phyloP scores from a whole-genome alignment of 306 rosid species.

The Quercus dentata region DNA sequence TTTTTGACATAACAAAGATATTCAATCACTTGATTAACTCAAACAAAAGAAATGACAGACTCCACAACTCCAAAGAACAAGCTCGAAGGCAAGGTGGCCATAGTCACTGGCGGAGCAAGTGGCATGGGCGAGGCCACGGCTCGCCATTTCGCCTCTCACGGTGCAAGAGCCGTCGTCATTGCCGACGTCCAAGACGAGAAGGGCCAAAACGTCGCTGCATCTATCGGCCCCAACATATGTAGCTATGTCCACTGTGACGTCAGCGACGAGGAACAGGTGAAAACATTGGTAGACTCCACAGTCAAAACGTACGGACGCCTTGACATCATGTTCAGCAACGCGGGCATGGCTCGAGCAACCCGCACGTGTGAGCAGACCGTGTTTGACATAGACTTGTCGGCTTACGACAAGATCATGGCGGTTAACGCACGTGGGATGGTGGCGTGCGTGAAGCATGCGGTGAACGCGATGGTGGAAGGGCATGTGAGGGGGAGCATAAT shows the following conservation, averaged over 20 bases:
- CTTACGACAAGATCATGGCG: constrained; percentile 15
- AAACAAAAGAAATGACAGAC: constrained; percentile 9
- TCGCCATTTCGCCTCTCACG: constrained; percentile 31
- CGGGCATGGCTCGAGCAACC: constrained; percentile 11
- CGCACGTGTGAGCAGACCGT: constrained; percentile 17
- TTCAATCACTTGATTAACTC: too few relatives aligned
- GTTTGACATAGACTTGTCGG: constrained; percentile 36
- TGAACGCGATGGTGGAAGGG: constrained; percentile 43
- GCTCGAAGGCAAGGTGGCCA: constrained; percentile 49
- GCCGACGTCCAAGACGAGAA: constrained; percentile 50
- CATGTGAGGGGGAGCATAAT: constrained; percentile 45
- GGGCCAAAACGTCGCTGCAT: constrained; percentile 35
- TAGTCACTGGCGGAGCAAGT: constrained; percentile 61
- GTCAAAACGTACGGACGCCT: constrained; percentile 30
- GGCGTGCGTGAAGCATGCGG: constrained; percentile 48
- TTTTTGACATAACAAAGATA: too few relatives aligned
- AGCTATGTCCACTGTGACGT: constrained; percentile 55
- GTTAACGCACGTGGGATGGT: constrained; percentile 41
- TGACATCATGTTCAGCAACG: constrained; percentile 66
- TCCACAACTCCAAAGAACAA: background rate
- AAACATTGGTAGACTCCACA: constrained; percentile 26
- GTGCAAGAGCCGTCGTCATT: constrained; percentile 43
- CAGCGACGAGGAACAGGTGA: constrained; percentile 45
- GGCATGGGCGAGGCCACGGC: constrained; percentile 67
- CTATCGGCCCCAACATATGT: constrained; percentile 39